Percentiles rank a stretch among this genome's conserved stretches.
Conservation (phyloP, 176 grass and related monocot genomes). For the Musa troglodytarum region DNA sequence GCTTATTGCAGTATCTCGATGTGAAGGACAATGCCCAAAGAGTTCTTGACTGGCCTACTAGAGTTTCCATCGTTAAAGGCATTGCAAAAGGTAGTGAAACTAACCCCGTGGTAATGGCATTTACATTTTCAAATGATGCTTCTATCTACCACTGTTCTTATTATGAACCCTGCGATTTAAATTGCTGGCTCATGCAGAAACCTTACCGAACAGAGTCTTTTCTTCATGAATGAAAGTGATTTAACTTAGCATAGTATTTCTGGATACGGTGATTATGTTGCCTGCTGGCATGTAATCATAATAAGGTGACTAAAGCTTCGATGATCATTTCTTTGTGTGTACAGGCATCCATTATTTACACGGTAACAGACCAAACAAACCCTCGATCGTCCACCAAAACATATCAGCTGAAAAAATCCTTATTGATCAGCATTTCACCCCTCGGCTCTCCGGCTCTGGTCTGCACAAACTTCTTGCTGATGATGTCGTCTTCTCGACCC, state of each 20-base stretch:
- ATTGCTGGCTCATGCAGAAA: neutral
- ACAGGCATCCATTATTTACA: conserved; percentile 85
- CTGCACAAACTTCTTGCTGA: conserved; percentile 88
- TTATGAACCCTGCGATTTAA: neutral
- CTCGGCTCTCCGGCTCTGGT: conserved; percentile 41
- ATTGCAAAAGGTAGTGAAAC: conserved; percentile 61
- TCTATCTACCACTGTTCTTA: no score
- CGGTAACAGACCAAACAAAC: conserved; percentile 52
- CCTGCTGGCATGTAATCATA: neutral
- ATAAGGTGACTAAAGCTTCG: neutral
- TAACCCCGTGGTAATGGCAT: no score
- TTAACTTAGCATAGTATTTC: neutral
- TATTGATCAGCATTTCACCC: conserved; percentile 56
- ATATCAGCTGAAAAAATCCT: conserved; percentile 87
- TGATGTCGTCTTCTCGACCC: conserved; percentile 73
- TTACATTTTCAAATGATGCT: neutral
- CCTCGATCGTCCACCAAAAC: conserved; percentile 74
- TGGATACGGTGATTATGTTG: neutral
- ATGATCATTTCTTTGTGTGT: neutral
- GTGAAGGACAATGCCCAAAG: conserved; percentile 30
- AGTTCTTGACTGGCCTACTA: conserved; percentile 77
- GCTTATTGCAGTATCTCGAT: conserved; percentile 48
- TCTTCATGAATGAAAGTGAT: no score
- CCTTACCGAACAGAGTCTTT: no score
- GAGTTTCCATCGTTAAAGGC: conserved; percentile 78